Conservation (phyloP, 805 yeast species). For the Cyberlindnera saturnus region DNA sequence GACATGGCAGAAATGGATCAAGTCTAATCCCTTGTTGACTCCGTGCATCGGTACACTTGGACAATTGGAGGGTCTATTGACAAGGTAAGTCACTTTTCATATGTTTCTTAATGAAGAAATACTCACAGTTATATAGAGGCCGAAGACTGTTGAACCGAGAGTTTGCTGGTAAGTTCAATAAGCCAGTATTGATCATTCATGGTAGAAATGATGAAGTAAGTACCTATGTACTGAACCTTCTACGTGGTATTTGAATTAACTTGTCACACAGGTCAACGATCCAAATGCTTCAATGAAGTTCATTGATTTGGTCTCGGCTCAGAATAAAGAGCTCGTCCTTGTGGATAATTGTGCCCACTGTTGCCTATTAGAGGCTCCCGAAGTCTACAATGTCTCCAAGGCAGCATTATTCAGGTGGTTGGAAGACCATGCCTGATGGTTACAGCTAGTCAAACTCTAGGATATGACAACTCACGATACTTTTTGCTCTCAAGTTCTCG, state of each 20-base stretch:
- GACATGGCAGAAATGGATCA: slow-evolving; percentile 40
- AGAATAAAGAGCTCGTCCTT: slow-evolving; percentile 15
- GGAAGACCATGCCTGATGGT: slow-evolving; percentile 1
- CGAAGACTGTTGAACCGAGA: slow-evolving; percentile 36
- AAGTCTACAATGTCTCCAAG: slow-evolving; percentile 30
- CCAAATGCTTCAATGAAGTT: slow-evolving; percentile 16
- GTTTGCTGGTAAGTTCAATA: slow-evolving; percentile 22
- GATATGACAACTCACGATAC: too few species aligned
- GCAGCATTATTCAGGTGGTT: slow-evolving; percentile 37
- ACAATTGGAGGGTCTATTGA: slow-evolving; percentile 53
- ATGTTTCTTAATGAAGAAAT: neutral
- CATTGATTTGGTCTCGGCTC: slow-evolving; percentile 7
- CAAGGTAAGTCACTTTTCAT: slow-evolving; percentile 13
- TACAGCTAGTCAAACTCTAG: too few species aligned
- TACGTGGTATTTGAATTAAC: slow-evolving; percentile 1
- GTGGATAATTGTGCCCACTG: slow-evolving; percentile 36
- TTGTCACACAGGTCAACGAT: slow-evolving; percentile 45
- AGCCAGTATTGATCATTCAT: slow-evolving; percentile 52
- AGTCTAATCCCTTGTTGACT: slow-evolving; percentile 33
- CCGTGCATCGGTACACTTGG: slow-evolving; percentile 50
- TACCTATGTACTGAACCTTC: slow-evolving; percentile 27
- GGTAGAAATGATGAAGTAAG: slow-evolving; percentile 61
- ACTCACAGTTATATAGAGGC: slow-evolving; percentile 38
- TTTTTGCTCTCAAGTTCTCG: too few species aligned
- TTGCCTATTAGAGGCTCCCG: slow-evolving; percentile 40